Evolutionary conservation across 2,329 filamentous ascomycete species (phyloP), one percentile per base, ranked within the genome.

Genomic region (Onygena corvina): DNA sequence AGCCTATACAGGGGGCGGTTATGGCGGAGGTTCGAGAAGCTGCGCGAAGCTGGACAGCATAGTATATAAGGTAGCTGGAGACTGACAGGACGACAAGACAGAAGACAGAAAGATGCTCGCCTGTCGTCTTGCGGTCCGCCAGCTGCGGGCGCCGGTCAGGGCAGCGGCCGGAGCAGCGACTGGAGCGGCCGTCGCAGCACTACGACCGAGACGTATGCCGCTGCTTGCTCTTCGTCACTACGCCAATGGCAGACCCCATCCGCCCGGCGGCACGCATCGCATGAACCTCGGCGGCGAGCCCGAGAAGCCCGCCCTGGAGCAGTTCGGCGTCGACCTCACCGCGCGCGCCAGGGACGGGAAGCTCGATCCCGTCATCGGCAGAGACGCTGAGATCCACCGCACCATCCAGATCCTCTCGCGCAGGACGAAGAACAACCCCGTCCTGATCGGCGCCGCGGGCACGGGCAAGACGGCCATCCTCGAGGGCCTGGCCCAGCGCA

Each of bases 391-490:
- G 64, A 94, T 96, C 47, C 86, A 94, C 61, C 76, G 92, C 46
- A 94, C 89, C 0, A 95, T 96, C 52, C 92, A 96, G 61, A 84
- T 98, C 8, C 70, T 98, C 1, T 95, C 89, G 12, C 76, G 92
- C 54, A 76, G 92, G 53, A 96, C 92, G 5, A 96, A 96, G 67
- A 96, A 95, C 59, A 94, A 94, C 57, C 90, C 90, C 0, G 89
- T 95, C 0, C 71, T 95, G n/a, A 94, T 95, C 51, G 90, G 90
- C 53, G 82, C 81, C 42, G 86, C 88, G 6, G 90, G 89, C 57
- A 94, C 87, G 0, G 90, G 90, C 53, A 96, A 96, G 70, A 96
- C 90, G 4, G 89, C 90, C 1, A 86, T 95, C 47, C 71, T 95
- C 2, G 90, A 96, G 68, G 90, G 90, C 1, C 72, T 96, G 33